A percentile compares a stretch with the other conserved stretches of the same genome.
These are phyloP conservation scores for Alternaria dauci DNA, from an alignment of 2,329 filamentous ascomycete species.

Conservation along the genomic window DNA sequence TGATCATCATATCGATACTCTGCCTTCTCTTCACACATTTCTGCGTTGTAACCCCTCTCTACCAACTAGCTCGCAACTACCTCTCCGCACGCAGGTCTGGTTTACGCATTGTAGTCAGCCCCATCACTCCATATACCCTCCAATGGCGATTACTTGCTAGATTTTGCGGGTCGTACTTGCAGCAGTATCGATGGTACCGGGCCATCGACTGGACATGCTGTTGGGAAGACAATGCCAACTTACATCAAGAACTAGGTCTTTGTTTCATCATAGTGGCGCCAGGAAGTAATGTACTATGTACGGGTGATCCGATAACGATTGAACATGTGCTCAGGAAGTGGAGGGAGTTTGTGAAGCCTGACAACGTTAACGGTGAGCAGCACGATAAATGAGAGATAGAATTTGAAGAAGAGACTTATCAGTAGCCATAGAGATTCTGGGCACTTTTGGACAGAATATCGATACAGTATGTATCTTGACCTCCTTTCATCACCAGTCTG, in stretches of 20 bases:
- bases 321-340: slow-evolving; percentile 24
- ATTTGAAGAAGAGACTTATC: neutral
- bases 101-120: slow-evolving; percentile 25
- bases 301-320: slow-evolving; percentile 26
- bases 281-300: slow-evolving; percentile 22
- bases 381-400: neutral
- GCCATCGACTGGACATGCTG: slow-evolving; percentile 24
- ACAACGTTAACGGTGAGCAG: slow-evolving; percentile 29
- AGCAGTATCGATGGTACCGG: slow-evolving; percentile 23
- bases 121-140: slow-evolving; percentile 26
- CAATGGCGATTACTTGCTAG: slow-evolving; percentile 19
- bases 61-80: slow-evolving; percentile 27
- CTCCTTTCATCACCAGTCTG: neutral
- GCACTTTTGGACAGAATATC: slow-evolving; percentile 32
- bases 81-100: slow-evolving; percentile 19
- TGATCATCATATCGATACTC: slow-evolving; percentile 10
- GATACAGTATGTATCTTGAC: slow-evolving; percentile 30
- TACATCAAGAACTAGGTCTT: slow-evolving; percentile 23
- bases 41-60: slow-evolving; percentile 2
- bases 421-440: slow-evolving; percentile 17
- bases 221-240: slow-evolving; percentile 24
- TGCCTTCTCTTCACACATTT: slow-evolving; percentile 6
- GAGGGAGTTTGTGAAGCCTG: slow-evolving; percentile 35
- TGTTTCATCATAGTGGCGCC: slow-evolving; percentile 29
- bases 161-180: slow-evolving; percentile 1